Conservation (phyloP, 2,329 filamentous ascomycete species). For the Aspergillus caelatus region DNA sequence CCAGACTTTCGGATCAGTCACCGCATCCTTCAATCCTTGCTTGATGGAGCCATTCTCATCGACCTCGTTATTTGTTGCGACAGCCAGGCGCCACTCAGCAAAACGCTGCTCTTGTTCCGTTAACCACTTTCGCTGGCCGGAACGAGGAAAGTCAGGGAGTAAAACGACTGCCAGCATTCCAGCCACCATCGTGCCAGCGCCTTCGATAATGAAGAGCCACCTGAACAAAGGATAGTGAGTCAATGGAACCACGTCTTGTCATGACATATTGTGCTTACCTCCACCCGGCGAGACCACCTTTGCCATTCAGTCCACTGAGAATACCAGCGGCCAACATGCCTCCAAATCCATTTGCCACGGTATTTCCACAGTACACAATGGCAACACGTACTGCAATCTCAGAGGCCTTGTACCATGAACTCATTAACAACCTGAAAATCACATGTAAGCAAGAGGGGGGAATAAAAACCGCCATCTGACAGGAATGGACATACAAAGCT, state of each 20-base stretch:
- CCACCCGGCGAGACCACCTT: conserved; percentile 45
- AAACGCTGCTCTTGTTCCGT: conserved; percentile 24
- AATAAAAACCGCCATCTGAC: not conserved
- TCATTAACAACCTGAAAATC: conserved; percentile 24
- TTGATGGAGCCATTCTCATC: conserved; percentile 23
- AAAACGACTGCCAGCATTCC: conserved; percentile 38
- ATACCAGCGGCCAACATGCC: conserved; percentile 38
- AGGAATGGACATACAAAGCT: conserved; percentile 34
- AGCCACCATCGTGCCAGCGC: conserved; percentile 37
- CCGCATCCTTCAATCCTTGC: conserved; percentile 19
- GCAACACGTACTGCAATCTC: conserved; percentile 55
- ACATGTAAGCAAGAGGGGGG: not conserved
- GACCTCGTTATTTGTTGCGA: conserved; percentile 23
- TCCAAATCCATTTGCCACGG: conserved; percentile 44
- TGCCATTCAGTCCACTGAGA: conserved; percentile 40
- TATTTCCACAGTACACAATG: conserved; percentile 47
- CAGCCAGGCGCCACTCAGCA: conserved; percentile 24
- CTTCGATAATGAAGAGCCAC: conserved; percentile 46
- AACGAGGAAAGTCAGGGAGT: conserved; percentile 32
- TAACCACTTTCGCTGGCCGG: conserved; percentile 24
- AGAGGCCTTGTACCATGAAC: conserved; percentile 67
- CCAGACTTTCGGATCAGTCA: conserved; percentile 22
- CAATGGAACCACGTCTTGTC: not conserved
- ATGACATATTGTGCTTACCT: conserved; percentile 9
- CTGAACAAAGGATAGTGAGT: not conserved